Percentiles rank a stretch among this genome's conserved stretches.
These are phyloP conservation scores for Fraxinus pennsylvanica DNA, from an alignment of 257 asterid genomes.

Conservation along the genomic window DNA sequence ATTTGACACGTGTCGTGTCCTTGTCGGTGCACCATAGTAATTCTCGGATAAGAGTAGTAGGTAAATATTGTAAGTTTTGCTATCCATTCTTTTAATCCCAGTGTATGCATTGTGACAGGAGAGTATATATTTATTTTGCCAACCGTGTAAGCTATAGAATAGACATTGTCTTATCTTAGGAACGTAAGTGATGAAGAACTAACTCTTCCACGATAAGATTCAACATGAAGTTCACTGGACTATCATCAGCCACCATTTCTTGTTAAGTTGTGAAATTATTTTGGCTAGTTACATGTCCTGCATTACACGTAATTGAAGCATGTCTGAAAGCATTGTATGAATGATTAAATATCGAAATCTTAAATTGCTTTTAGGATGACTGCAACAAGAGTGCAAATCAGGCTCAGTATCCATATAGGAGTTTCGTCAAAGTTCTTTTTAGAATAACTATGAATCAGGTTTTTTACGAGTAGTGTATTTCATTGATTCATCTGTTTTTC, in stretches of 20 bases:
- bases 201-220: neutral
- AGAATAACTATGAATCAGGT: neutral
- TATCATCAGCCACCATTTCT: neutral
- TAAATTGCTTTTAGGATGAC: neutral
- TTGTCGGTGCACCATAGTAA: too few species aligned
- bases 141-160: neutral
- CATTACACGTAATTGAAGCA: neutral
- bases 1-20: too few species aligned
- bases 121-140: neutral
- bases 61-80: neutral
- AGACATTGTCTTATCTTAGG: neutral
- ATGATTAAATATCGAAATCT: neutral
- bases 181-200: neutral
- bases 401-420: neutral
- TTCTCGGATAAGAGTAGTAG: neutral
- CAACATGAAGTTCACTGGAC: neutral
- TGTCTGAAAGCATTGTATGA: neutral
- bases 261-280: neutral
- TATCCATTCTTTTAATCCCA: neutral
- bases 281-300: neutral
- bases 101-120: neutral
- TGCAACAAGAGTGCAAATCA: neutral
- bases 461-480: constrained; percentile 15
- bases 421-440: neutral
- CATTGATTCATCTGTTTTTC: constrained; percentile 19